Evolutionary conservation across 352 stramenopile genomes (phyloP).

Genomic region (Globisporangium mamillatum): DNA sequence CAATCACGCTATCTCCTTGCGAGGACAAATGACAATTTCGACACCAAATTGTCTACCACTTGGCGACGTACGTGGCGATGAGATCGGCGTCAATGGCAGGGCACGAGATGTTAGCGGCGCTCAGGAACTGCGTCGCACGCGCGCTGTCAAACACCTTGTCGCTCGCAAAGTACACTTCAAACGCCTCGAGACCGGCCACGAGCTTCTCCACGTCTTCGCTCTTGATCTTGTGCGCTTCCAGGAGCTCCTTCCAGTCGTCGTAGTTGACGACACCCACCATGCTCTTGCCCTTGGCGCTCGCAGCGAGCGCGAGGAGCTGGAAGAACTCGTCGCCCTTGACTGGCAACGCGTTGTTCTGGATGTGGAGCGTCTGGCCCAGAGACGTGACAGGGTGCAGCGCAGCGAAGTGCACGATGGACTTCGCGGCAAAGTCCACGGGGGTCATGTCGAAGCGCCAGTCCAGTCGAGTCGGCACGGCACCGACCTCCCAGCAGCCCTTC

Average conservation of each 20-base stretch:
- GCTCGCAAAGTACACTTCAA: conserved; percentile 64
- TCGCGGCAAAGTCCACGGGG: conserved; percentile 89
- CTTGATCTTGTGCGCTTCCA: conserved; percentile 22
- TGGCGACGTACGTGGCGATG: conserved; percentile 38
- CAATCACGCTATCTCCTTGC: not conserved
- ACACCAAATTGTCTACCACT: conserved; percentile 25
- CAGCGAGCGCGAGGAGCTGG: conserved; percentile 25
- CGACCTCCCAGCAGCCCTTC: conserved; percentile 66
- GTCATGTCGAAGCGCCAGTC: conserved; percentile 90
- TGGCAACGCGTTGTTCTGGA: conserved; percentile 54
- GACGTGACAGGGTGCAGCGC: conserved; percentile 46
- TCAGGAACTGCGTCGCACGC: conserved; percentile 45
- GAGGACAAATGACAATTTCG: not conserved
- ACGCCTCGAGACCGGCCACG: conserved; percentile 55
- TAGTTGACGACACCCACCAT: conserved; percentile 33
- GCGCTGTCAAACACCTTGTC: conserved; percentile 62
- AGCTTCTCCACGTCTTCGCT: conserved; percentile 52
- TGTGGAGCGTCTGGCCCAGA: conserved; percentile 70
- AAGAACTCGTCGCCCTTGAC: conserved; percentile 54
- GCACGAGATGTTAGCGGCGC: conserved; percentile 34
- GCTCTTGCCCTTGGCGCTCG: conserved; percentile 20
- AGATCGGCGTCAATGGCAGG: conserved; percentile 38
- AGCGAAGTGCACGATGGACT: conserved; percentile 80
- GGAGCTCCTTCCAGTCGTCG: conserved; percentile 37
- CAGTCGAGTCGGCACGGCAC: conserved; percentile 49